These are phyloP conservation scores for Phyllostachys edulis DNA, from an alignment of 176 grass and related monocot species.

Conservation along the genomic window DNA sequence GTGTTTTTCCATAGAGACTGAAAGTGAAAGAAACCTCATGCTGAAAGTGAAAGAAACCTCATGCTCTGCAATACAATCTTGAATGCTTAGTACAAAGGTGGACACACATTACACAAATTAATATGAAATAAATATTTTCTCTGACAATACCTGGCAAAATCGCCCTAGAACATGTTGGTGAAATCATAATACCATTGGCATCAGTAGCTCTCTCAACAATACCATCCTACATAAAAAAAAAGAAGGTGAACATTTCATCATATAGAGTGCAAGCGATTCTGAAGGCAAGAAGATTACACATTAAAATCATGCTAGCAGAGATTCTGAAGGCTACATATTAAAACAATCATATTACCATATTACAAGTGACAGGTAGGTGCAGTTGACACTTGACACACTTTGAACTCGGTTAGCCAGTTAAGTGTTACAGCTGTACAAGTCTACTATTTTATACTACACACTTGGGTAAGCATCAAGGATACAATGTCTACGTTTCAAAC, in stretches of 20 bases:
- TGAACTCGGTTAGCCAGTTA: slow-evolving; percentile 18
- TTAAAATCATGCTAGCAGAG: slow-evolving; percentile 1
- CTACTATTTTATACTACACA: background rate
- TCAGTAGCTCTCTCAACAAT: slow-evolving; percentile 11
- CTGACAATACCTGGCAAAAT: slow-evolving; percentile 48
- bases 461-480: background rate
- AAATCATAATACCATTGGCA: slow-evolving; percentile 50
- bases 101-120: slow-evolving; percentile 15
- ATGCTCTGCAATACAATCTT: slow-evolving; percentile 50
- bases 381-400: slow-evolving; percentile 18
- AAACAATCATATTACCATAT: no score
- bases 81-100: slow-evolving; percentile 33
- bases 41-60: slow-evolving; percentile 94
- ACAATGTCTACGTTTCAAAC: background rate
- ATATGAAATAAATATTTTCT: slow-evolving; percentile 30
- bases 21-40: no score
- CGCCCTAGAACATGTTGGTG: slow-evolving; percentile 28
- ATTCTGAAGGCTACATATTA: no score
- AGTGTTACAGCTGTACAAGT: slow-evolving; percentile 10
- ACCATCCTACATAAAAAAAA: slow-evolving; percentile 31
- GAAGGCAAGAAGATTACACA: background rate
- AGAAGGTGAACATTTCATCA: slow-evolving; percentile 20
- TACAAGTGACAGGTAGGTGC: background rate
- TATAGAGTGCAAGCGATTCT: background rate
- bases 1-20: slow-evolving; percentile 45